Base-by-base conservation (phyloP, 2,329 filamentous ascomycete genomes). In the Fusarium sp. region DNA sequence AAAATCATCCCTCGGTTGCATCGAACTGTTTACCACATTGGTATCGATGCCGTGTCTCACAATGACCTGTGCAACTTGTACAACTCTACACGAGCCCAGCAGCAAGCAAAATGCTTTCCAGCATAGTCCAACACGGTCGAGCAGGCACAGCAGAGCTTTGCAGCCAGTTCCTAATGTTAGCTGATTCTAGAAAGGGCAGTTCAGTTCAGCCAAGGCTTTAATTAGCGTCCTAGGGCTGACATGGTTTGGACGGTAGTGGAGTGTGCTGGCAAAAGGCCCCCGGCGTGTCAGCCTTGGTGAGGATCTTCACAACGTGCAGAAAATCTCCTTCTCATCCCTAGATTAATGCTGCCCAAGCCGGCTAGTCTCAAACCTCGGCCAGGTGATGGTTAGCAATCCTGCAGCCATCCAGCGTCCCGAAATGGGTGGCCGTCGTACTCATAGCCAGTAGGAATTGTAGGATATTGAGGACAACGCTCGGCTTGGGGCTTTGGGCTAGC, bases 141-240 rank as follows among this genome's bases (percentile, higher is more conserved):
- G 36, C 40, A 43, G 51, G 30, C 28, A n/a, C 32, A 10, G 17
- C 32, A 36, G 32, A 36, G 32, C 32, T 36, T 4, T n/a, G 32
- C 15, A 36, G 32, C 17, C 8, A 5, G 3, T 10, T n/a, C 32
- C 32, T 36, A n/a, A n/a, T n/a, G n/a, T n/a, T n/a, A 8, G 40
- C 39, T 55, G 19, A 24, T 55, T 5, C 30, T 24, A 19, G 20
- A 30, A 62, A 43, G 28, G 38, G 39, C 26, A 45, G 39, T 45
- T 63, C n/a, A n/a, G n/a, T 26, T 63, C 60, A 63, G 60, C 44
- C 52, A 17, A 26, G 44, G 32, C 45, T 44, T 30, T 28, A 28
- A 47, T 65, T 69, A 71, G 69, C 64, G 62, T 68, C 67, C 69
- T 72, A 72, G 67, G 71, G 71, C 71, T 73, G 71, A 73, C 65